Conservation (phyloP, 163 green algal genomes). For the Scenedesmus sp. region DNA sequence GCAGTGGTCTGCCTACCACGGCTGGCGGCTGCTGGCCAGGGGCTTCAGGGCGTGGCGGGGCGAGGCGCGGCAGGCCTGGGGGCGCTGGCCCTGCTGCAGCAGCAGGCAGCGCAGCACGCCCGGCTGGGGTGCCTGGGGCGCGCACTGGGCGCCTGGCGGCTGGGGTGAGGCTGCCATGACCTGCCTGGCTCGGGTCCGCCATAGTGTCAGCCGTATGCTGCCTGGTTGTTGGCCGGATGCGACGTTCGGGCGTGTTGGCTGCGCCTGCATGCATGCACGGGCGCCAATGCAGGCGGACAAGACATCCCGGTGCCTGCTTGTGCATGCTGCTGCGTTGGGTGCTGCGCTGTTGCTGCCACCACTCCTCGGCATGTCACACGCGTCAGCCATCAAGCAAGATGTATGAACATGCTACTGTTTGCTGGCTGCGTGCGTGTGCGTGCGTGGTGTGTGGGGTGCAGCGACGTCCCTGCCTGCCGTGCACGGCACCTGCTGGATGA, state of each 20-base stretch:
- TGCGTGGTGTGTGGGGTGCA: no score
- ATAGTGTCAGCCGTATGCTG: background rate
- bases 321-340: background rate
- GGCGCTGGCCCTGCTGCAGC: background rate
- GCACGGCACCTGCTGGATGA: constrained; percentile 21
- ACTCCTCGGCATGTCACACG: background rate
- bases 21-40: background rate
- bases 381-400: background rate
- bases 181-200: no score
- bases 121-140: background rate
- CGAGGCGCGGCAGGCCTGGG: background rate
- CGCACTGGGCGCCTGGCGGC: background rate
- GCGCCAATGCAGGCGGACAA: no score
- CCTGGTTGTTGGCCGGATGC: no score
- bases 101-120: background rate
- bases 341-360: background rate
- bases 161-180: background rate
- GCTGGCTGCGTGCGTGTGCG: background rate
- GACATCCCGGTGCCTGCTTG: no score
- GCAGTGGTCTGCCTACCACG: constrained; percentile 33
- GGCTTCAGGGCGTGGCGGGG: background rate
- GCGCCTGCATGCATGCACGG: no score
- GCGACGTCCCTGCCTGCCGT: background rate
- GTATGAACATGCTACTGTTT: background rate
- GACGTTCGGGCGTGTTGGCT: no score